Conservation (phyloP, 345 rosid species). For the Psidium friedrichsthalianum region DNA sequence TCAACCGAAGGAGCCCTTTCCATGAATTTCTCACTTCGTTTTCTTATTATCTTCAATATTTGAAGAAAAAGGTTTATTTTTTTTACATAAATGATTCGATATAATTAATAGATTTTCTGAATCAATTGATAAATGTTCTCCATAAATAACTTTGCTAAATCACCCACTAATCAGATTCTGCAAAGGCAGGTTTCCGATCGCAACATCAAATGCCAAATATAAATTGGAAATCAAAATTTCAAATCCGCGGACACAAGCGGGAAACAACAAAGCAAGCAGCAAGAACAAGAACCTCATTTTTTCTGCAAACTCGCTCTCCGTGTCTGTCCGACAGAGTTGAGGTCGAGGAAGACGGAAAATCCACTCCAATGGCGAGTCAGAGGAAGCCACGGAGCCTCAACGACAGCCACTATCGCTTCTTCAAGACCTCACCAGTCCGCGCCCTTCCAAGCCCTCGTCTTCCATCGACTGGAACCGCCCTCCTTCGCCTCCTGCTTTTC, state of each 20-base stretch:
- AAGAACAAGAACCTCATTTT: not conserved
- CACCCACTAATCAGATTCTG: not conserved
- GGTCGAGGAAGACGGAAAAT: not conserved
- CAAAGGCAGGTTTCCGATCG: not conserved
- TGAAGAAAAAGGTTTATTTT: too few species aligned
- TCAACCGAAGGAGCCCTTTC: too few species aligned
- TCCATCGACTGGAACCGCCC: not conserved
- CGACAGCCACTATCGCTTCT: constrained; percentile 77
- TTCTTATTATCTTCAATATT: too few species aligned
- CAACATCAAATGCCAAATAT: not conserved
- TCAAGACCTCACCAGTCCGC: constrained; percentile 59
- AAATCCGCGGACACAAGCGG: not conserved
- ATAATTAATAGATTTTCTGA: not conserved
- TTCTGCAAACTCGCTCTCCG: not conserved
- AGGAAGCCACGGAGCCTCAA: constrained; percentile 70
- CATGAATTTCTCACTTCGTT: too few species aligned
- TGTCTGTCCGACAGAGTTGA: not conserved
- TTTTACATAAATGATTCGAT: not conserved
- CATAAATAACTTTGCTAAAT: not conserved
- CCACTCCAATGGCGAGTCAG: constrained; percentile 23
- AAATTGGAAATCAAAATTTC: not conserved
- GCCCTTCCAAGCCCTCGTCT: constrained; percentile 13
- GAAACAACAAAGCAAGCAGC: not conserved
- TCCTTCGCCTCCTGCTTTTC: constrained; percentile 2
- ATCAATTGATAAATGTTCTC: not conserved